Conservation (phyloP, 352 stramenopile species). For the Globisporangium cylindrosporum region DNA sequence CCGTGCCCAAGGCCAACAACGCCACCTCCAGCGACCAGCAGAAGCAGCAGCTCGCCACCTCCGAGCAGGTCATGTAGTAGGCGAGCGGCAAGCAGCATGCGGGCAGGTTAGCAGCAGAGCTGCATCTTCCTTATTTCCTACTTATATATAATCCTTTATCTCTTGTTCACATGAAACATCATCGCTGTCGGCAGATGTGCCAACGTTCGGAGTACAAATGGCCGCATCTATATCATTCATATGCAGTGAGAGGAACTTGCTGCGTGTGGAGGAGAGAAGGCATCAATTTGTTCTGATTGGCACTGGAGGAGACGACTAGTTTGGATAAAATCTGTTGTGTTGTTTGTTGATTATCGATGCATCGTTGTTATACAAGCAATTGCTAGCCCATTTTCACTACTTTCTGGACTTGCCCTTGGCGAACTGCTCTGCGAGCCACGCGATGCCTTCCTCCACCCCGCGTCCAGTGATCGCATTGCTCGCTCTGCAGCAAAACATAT, state of each 20-base stretch:
- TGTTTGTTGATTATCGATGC: neutral
- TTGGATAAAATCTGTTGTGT: neutral
- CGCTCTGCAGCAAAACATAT: neutral
- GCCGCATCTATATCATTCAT: too few species aligned
- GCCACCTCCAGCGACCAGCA: slow-evolving; percentile 32
- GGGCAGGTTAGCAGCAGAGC: neutral
- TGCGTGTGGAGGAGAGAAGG: neutral
- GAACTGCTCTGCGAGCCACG: neutral
- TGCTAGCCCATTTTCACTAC: neutral
- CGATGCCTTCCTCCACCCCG: neutral
- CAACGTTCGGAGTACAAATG: neutral
- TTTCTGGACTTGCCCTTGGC: neutral
- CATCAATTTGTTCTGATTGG: neutral
- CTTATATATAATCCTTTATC: neutral
- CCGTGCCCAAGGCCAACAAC: slow-evolving; percentile 88
- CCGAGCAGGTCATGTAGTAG: slow-evolving; percentile 42
- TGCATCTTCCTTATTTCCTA: neutral
- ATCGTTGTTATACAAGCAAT: neutral
- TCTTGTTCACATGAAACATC: neutral
- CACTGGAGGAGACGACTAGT: too few species aligned
- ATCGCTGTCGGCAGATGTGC: neutral
- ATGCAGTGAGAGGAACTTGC: too few species aligned
- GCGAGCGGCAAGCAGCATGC: slow-evolving; percentile 23
- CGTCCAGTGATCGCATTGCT: neutral
- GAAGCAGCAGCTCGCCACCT: slow-evolving; percentile 35